These are phyloP conservation scores for Neurospora discreta DNA, from an alignment of 495 filamentous ascomycete genomes.

Conservation along the genomic window DNA sequence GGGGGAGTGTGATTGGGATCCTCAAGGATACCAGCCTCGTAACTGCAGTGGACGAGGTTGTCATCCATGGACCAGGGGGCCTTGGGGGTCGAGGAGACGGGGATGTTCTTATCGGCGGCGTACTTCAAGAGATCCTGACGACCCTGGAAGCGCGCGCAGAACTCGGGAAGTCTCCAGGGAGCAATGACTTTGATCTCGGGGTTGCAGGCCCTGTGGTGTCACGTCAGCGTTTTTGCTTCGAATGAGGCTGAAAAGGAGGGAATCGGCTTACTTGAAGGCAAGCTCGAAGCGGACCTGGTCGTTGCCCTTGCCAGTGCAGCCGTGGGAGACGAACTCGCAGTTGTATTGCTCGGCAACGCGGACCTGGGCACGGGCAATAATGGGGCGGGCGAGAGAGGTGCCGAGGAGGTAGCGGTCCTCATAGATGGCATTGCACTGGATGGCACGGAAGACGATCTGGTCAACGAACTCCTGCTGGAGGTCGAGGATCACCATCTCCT, in stretches of 20 bases:
- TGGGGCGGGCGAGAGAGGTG: constrained; percentile 73
- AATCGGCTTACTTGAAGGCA: constrained; percentile 7
- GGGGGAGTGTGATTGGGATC: constrained; percentile 54
- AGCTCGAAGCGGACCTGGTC: constrained; percentile 61
- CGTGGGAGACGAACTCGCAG: constrained; percentile 60
- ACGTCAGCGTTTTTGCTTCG: constrained; percentile 2
- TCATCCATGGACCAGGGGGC: constrained; percentile 80
- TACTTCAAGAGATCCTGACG: constrained; percentile 85
- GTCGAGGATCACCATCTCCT: constrained; percentile 51
- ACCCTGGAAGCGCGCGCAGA: constrained; percentile 73
- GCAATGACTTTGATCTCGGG: constrained; percentile 77
- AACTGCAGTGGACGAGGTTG: constrained; percentile 85
- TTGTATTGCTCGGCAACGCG: constrained; percentile 55
- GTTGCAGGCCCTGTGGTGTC: constrained; percentile 41
- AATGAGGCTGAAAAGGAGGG: constrained; percentile 1
- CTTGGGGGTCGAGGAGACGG: constrained; percentile 74
- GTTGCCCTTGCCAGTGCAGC: constrained; percentile 70
- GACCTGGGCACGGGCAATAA: constrained; percentile 73
- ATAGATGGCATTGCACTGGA: constrained; percentile 82
- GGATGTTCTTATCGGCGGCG: constrained; percentile 64
- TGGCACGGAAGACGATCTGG: constrained; percentile 76
- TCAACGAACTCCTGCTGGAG: constrained; percentile 71
- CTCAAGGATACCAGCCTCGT: constrained; percentile 76
- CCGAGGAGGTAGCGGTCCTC: constrained; percentile 73
- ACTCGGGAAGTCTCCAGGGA: constrained; percentile 76